Percentiles rank a stretch among this genome's conserved stretches.
Evolutionary conservation across 225 moss, liverwort and hornwort genomes (phyloP).

Genomic region (Physcomitrellopsis africana): DNA sequence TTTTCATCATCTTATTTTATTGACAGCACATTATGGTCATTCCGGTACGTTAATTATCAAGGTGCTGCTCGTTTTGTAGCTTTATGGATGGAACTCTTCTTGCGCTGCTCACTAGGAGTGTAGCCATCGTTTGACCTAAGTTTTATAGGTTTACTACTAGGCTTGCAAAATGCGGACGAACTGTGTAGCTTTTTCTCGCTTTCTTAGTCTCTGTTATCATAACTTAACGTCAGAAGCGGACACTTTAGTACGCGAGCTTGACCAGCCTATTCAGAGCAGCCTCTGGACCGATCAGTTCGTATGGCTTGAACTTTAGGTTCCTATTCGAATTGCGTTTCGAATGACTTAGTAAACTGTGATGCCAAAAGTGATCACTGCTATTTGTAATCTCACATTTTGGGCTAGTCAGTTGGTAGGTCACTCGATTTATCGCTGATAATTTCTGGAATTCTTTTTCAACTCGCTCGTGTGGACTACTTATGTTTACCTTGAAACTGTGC

Average conservation of each 20-base stretch:
- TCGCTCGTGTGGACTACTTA: constrained; percentile 1
- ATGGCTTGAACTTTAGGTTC: constrained; percentile 11
- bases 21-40: constrained; percentile 18
- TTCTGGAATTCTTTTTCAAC: constrained; percentile 4
- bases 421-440: constrained; percentile 13
- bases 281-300: constrained; percentile 22
- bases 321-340: background rate
- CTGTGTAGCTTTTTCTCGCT: background rate
- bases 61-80: constrained; percentile 5
- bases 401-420: constrained; percentile 4
- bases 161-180: constrained; percentile 10
- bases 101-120: constrained; percentile 8
- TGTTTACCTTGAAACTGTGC: constrained; percentile 16
- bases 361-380: background rate
- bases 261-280: constrained; percentile 27
- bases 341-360: background rate
- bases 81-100: constrained; percentile 24
- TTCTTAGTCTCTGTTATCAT: constrained; percentile 5
- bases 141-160: constrained; percentile 18
- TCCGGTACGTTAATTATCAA: constrained; percentile 1
- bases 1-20: constrained; percentile 14
- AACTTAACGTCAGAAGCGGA: background rate
- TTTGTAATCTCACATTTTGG: background rate
- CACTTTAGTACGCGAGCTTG: constrained; percentile 25
- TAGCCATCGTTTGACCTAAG: constrained; percentile 43